phyloP scores from a whole-genome alignment of 371 early-diverging fungal genomes.

The Mucor racemosus region DNA sequence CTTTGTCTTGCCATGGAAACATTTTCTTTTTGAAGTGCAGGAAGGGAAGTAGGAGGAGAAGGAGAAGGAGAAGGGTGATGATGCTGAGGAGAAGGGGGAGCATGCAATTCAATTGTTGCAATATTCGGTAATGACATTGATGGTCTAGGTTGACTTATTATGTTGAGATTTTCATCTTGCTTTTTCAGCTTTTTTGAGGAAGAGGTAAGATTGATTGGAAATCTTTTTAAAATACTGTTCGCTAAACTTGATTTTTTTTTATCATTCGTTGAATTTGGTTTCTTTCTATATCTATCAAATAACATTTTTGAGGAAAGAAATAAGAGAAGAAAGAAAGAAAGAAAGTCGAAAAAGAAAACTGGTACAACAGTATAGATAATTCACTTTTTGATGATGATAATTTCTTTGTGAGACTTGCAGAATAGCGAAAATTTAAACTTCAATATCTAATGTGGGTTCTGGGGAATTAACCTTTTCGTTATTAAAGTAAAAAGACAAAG shows the following conservation, averaged over 20 bases:
- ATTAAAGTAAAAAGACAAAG: background rate
- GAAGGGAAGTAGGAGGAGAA: background rate
- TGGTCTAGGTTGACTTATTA: constrained; percentile 35
- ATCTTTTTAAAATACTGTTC: constrained; percentile 39
- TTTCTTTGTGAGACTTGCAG: constrained; percentile 21
- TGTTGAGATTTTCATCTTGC: constrained; percentile 9
- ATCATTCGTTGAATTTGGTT: constrained; percentile 24
- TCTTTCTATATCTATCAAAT: constrained; percentile 46
- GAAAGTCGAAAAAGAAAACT: background rate
- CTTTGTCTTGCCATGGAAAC: constrained; percentile 12
- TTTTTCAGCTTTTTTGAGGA: constrained; percentile 24
- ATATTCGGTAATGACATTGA: constrained; percentile 49
- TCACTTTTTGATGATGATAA: constrained; percentile 9
- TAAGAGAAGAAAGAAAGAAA: constrained; percentile 8
- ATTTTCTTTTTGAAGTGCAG: constrained; percentile 1
- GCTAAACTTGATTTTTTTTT: constrained; percentile 37
- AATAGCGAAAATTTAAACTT: background rate
- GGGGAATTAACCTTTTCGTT: background rate
- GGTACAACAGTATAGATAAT: background rate
- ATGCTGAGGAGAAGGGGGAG: background rate
- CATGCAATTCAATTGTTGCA: background rate
- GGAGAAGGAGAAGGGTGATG: no score
- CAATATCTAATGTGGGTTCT: background rate
- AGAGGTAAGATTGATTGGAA: constrained; percentile 34
- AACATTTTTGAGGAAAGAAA: constrained; percentile 27